Percentiles rank a stretch among this genome's conserved stretches.
Conservation (phyloP, 495 filamentous ascomycete species). For the Ramalina intermedia region DNA sequence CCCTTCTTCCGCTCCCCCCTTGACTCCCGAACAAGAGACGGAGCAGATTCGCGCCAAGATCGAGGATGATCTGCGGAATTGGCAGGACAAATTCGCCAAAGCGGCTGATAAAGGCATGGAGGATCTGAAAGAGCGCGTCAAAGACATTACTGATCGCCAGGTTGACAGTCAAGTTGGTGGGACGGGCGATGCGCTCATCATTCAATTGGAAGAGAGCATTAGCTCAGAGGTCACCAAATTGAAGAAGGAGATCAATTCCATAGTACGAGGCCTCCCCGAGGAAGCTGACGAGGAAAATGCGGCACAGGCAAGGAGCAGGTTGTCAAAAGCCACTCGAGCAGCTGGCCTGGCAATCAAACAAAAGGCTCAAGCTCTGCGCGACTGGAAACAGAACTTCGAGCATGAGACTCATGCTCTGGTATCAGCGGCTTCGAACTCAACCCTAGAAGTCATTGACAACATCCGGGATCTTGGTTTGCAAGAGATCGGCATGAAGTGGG, state of each 20-base stretch:
- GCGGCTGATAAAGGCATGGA: conserved; percentile 69
- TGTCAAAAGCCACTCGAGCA: conserved; percentile 49
- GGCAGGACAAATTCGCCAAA: conserved; percentile 74
- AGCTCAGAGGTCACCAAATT: conserved; percentile 46
- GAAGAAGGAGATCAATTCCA: conserved; percentile 48
- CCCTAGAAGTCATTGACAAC: conserved; percentile 65
- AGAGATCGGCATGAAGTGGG: conserved; percentile 95
- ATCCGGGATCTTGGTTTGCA: conserved; percentile 82
- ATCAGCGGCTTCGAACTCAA: conserved; percentile 60
- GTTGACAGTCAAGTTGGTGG: conserved; percentile 48
- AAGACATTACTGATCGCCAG: conserved; percentile 63
- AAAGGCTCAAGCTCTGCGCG: conserved; percentile 64
- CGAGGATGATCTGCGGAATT: conserved; percentile 59
- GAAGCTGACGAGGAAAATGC: conserved; percentile 36
- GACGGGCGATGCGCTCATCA: conserved; percentile 51
- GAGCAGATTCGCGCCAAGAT: conserved; percentile 52
- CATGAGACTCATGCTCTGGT: conserved; percentile 53
- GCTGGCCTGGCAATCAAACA: conserved; percentile 66
- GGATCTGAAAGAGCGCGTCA: conserved; percentile 51
- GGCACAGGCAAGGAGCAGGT: conserved; percentile 45
- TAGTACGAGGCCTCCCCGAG: conserved; percentile 41
- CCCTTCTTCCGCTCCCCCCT: conserved; percentile 19
- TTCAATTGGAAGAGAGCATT: conserved; percentile 51
- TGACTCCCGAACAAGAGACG: conserved; percentile 28
- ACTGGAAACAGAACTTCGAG: conserved; percentile 65